Percentiles rank a stretch among this genome's conserved stretches.
These are phyloP conservation scores for Cornus suecica DNA, from an alignment of 148 eudicot genomes.

Conservation along the genomic window DNA sequence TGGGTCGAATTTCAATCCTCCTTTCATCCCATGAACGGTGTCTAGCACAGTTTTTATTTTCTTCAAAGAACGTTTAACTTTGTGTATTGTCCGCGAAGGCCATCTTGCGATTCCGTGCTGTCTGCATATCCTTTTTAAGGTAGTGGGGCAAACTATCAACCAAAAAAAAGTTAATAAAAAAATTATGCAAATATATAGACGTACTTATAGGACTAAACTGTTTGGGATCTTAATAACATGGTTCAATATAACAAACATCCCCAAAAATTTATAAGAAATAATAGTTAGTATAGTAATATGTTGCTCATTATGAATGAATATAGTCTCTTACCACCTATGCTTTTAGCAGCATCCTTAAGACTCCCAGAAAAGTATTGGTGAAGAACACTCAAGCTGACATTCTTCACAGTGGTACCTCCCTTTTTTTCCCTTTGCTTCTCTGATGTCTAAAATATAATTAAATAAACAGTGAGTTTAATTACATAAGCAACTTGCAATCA, in stretches of 20 bases:
- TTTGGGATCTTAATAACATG: not conserved
- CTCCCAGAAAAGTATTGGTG: conserved; percentile 95
- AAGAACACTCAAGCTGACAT: conserved; percentile 73
- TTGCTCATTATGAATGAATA: not conserved
- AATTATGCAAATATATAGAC: too few relatives aligned
- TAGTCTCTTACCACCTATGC: conserved; percentile 69
- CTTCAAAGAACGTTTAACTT: conserved; percentile 80
- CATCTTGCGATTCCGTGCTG: conserved; percentile 92
- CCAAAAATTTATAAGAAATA: too few relatives aligned
- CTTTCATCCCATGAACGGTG: conserved; percentile 87
- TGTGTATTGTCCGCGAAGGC: conserved; percentile 96
- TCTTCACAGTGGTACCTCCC: conserved; percentile 71
- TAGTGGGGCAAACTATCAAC: conserved; percentile 90
- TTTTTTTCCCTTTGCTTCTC: conserved; percentile 55
- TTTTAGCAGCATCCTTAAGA: conserved; percentile 94
- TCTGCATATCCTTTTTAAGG: conserved; percentile 94
- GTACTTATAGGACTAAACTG: not conserved
- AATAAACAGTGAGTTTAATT: not conserved
- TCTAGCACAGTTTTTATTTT: conserved; percentile 84
- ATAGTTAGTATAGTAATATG: not conserved
- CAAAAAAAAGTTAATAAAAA: not conserved
- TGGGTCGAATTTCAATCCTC: conserved; percentile 80
- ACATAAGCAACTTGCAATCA: not conserved
- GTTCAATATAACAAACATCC: not conserved
- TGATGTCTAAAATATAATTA: conserved; percentile 20